These are phyloP conservation scores for Termitomyces eurrhizus DNA, from an alignment of 768 basidiomycete genomes.

Conservation along the genomic window DNA sequence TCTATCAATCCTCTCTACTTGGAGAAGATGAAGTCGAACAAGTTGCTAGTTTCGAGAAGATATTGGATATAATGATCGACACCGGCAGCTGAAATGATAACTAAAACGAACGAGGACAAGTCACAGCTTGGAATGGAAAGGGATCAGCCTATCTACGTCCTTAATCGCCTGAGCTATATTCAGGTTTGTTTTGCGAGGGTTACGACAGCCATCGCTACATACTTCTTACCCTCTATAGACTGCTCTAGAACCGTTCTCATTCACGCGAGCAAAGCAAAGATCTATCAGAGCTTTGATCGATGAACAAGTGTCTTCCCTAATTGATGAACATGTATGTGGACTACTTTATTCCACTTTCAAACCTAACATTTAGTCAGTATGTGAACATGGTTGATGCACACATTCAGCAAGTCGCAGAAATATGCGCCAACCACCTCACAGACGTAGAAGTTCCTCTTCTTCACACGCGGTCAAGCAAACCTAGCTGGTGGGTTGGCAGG, in stretches of 20 bases:
- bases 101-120: conserved; percentile 63
- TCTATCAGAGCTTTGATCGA: conserved; percentile 61
- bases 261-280: conserved; percentile 58
- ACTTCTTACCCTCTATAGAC: conserved; percentile 34
- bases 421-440: conserved; percentile 34
- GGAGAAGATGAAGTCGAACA: conserved; percentile 47
- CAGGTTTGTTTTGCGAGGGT: conserved; percentile 45
- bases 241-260: conserved; percentile 63
- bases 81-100: conserved; percentile 79
- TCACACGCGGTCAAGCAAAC: no score
- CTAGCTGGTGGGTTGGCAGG: no score
- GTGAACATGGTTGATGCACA: conserved; percentile 50
- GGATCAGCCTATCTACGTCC: conserved; percentile 79
- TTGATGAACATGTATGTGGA: conserved; percentile 76
- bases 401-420: conserved; percentile 41
- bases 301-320: conserved; percentile 56
- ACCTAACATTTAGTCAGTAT: conserved; percentile 31
- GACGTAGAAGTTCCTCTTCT: conserved; percentile 34
- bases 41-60: conserved; percentile 53
- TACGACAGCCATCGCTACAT: not conserved
- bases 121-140: conserved; percentile 52
- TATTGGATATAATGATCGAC: conserved; percentile 82
- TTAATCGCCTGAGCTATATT: conserved; percentile 84
- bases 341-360: not conserved
- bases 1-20: conserved; percentile 84